Evolutionary conservation across 1,139 yeast species (phyloP).

Genomic region (Schwanniomyces etchellsii): DNA sequence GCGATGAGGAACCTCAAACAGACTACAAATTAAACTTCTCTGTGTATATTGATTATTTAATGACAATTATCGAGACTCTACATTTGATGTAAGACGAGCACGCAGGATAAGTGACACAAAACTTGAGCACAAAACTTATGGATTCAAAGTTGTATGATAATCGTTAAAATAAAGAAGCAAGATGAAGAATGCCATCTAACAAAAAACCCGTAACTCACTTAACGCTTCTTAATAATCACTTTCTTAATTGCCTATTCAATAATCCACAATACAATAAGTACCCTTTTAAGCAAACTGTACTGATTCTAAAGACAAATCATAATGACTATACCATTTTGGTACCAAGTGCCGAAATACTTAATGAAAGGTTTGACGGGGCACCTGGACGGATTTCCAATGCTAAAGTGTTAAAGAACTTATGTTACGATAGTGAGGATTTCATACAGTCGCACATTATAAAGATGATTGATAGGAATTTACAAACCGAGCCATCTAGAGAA

Average conservation of each 20-base stretch:
- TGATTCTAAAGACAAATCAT: constrained; percentile 34
- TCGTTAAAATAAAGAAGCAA: no score
- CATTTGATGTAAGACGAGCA: no score
- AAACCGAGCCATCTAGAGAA: constrained; percentile 28
- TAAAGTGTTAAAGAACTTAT: constrained; percentile 44
- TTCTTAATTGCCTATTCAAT: constrained; percentile 63
- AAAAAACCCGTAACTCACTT: constrained; percentile 14
- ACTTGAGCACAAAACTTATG: no score
- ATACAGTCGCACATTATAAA: constrained; percentile 63
- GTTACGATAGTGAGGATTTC: constrained; percentile 58
- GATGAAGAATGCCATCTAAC: constrained; percentile 3
- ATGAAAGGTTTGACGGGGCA: constrained; percentile 30
- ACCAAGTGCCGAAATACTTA: constrained; percentile 52
- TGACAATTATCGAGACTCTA: no score
- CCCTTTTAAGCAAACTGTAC: constrained; percentile 44
- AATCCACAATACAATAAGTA: constrained; percentile 51
- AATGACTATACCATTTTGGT: constrained; percentile 52
- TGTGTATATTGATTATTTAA: no score
- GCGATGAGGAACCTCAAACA: neutral
- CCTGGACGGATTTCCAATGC: constrained; percentile 40
- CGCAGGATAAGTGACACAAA: no score
- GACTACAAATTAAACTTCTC: neutral
- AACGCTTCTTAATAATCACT: constrained; percentile 53
- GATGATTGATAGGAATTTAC: constrained; percentile 9
- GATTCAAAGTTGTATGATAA: no score